Evolutionary conservation across 2,329 filamentous ascomycete species (phyloP), one percentile per base, ranked within the genome.

Genomic region (Thelonectria discophora): DNA sequence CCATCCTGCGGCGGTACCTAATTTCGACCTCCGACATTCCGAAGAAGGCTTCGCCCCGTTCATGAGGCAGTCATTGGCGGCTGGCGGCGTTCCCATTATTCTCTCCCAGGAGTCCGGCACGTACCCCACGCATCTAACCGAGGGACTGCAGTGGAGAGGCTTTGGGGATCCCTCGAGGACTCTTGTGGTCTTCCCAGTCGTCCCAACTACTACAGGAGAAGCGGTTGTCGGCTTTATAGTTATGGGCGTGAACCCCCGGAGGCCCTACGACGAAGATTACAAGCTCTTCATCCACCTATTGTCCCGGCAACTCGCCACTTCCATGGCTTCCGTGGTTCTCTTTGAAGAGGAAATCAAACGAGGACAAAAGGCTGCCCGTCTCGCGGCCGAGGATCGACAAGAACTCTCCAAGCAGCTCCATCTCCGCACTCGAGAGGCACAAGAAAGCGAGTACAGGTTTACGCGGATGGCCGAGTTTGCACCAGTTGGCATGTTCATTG

Each of bases 381-480:
- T 93, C 34, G 92, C 92, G 10, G 90, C 90, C 2, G 79, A 91
- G 63, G 91, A 95, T 74, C 87, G 90, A 2, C 90, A 92, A 66
- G 89, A 93, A 70, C 83, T 95, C 3, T 92, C 90, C 0, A 85
- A 92, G 73, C 90, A 94, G 72, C 82, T 95, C 13, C 87, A 88
- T 45, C 81, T 90, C 17, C 80, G 85, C 32, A 88, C 86, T 1
- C 83, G 86, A 67, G 85, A 89, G 69, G 85, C 86, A 0, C 81
- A 84, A 43, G 86, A 89, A 69, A 88, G 88, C 72, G 92, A 95
- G 74, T 89, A 90, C 32, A 89, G 90, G 60, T 95, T 95, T 73
- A 92, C 90, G 1, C 84, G 91, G 46, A 93, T 95, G 90, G 91
- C 92, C 2, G 91, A 94, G 72, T 92, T 93, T 65, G 90, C 91